Percentiles rank a stretch among this genome's conserved stretches.
These are phyloP conservation scores for Phanerodontia chrysosporium DNA, from an alignment of 768 basidiomycete genomes.

Conservation along the genomic window DNA sequence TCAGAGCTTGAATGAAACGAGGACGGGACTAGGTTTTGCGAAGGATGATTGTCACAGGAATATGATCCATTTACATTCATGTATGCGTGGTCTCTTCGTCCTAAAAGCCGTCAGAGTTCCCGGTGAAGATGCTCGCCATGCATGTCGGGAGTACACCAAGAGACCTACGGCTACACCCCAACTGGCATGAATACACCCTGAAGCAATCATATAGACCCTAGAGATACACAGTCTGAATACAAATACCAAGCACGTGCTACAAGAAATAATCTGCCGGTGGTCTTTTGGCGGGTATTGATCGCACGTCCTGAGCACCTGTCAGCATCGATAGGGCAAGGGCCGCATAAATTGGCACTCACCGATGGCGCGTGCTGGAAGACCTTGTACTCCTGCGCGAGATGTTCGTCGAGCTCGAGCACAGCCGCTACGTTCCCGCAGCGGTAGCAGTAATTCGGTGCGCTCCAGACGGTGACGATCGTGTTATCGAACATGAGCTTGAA, in stretches of 20 bases:
- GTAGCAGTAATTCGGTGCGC: slow-evolving; percentile 97
- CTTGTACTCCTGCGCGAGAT: slow-evolving; percentile 91
- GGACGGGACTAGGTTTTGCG: too few species aligned
- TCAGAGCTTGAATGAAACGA: background rate
- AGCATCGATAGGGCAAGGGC: too few species aligned
- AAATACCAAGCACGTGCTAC: background rate
- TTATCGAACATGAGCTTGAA: slow-evolving; percentile 97
- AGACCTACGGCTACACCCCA: background rate
- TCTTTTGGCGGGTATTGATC: slow-evolving; percentile 77
- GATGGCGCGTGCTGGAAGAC: slow-evolving; percentile 89
- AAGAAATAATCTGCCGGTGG: slow-evolving; percentile 88
- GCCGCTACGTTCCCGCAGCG: slow-evolving; percentile 95
- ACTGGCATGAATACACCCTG: background rate
- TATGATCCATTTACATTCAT: too few species aligned
- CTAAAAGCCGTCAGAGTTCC: too few species aligned
- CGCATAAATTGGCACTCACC: too few species aligned
- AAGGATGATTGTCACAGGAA: too few species aligned
- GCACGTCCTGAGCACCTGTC: slow-evolving; percentile 54
- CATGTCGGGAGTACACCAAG: too few species aligned
- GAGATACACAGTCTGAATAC: background rate
- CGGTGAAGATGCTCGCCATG: too few species aligned
- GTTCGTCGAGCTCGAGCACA: slow-evolving; percentile 90
- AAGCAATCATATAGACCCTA: background rate
- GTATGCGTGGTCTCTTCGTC: too few species aligned
- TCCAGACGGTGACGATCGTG: slow-evolving; percentile 96